phyloP scores from a whole-genome alignment of 768 basidiomycete genomes.

The Clathrus columnatus region DNA sequence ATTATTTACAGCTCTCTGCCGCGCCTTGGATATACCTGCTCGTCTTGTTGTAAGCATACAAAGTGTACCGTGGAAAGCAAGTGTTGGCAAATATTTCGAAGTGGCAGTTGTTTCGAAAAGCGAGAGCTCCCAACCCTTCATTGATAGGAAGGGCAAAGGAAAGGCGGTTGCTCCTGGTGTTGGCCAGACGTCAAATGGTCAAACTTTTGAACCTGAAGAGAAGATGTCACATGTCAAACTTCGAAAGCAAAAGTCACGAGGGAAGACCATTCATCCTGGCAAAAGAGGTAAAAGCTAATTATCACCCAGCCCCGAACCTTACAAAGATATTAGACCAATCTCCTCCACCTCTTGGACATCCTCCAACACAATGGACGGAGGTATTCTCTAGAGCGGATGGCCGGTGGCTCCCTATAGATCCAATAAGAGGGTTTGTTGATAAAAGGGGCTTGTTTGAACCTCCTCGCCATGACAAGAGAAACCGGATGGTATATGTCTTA shows the following conservation, averaged over 20 bases:
- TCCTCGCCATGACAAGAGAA: slow-evolving; percentile 43
- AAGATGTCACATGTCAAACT: slow-evolving; percentile 47
- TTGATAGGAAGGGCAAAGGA: slow-evolving; percentile 30
- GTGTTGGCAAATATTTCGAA: slow-evolving; percentile 45
- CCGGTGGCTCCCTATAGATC: slow-evolving; percentile 91
- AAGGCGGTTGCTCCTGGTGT: slow-evolving; percentile 27
- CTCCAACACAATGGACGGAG: slow-evolving; percentile 95
- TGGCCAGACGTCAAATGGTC: slow-evolving; percentile 31
- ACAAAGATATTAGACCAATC: too few species aligned
- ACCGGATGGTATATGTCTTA: slow-evolving; percentile 88
- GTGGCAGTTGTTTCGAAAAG: slow-evolving; percentile 25
- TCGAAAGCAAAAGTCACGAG: slow-evolving; percentile 30
- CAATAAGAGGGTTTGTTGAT: slow-evolving; percentile 59
- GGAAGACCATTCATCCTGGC: slow-evolving; percentile 7
- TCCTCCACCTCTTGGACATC: slow-evolving; percentile 31
- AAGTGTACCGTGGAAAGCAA: slow-evolving; percentile 82
- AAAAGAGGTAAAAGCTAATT: slow-evolving; percentile 7
- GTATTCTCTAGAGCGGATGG: slow-evolving; percentile 89
- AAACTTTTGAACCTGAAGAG: slow-evolving; percentile 41
- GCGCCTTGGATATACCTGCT: slow-evolving; percentile 79
- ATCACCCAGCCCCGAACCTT: neutral
- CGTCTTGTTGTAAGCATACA: slow-evolving; percentile 86
- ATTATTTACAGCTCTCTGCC: slow-evolving; percentile 83
- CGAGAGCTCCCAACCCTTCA: slow-evolving; percentile 18
- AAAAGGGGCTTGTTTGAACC: slow-evolving; percentile 85